Percentiles rank a stretch among this genome's conserved stretches.
These are phyloP conservation scores for Hypomyces perniciosus DNA, from an alignment of 2,329 filamentous ascomycete genomes.

Conservation along the genomic window DNA sequence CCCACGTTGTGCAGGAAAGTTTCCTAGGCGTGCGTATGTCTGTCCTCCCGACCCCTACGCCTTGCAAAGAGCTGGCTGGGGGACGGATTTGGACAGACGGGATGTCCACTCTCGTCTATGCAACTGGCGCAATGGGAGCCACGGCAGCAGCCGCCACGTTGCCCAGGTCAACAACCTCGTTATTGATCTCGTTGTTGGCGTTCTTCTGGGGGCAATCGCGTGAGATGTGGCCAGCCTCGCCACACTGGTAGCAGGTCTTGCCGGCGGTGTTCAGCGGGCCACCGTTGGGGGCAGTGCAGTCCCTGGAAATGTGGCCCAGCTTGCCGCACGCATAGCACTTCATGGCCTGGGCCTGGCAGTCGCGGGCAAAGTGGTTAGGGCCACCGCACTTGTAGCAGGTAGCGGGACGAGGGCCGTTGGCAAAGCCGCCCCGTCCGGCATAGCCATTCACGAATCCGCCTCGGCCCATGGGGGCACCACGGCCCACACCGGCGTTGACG, in stretches of 20 bases:
- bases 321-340: slow-evolving; percentile 98
- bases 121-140: slow-evolving; percentile 38
- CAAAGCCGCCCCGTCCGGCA: slow-evolving; percentile 67
- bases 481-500: slow-evolving; percentile 53
- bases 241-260: slow-evolving; percentile 98
- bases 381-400: slow-evolving; percentile 74
- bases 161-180: slow-evolving; percentile 40
- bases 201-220: slow-evolving; percentile 82
- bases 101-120: slow-evolving; percentile 20
- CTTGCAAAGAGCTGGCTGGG: background rate
- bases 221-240: slow-evolving; percentile 92
- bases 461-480: slow-evolving; percentile 62
- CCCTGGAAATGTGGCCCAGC: slow-evolving; percentile 84
- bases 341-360: slow-evolving; percentile 97
- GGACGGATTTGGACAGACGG: slow-evolving; percentile 12
- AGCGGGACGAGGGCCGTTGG: slow-evolving; percentile 60
- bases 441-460: slow-evolving; percentile 60
- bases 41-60: background rate
- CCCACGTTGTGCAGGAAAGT: background rate
- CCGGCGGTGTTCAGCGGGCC: slow-evolving; percentile 91
- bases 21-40: slow-evolving; percentile 8
- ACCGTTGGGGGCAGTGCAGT: slow-evolving; percentile 95
- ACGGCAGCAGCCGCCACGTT: slow-evolving; percentile 39
- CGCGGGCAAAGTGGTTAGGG: slow-evolving; percentile 96
- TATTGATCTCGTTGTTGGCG: slow-evolving; percentile 43